phyloP scores from a whole-genome alignment of 148 eudicot species.

The Linanthus parryae region DNA sequence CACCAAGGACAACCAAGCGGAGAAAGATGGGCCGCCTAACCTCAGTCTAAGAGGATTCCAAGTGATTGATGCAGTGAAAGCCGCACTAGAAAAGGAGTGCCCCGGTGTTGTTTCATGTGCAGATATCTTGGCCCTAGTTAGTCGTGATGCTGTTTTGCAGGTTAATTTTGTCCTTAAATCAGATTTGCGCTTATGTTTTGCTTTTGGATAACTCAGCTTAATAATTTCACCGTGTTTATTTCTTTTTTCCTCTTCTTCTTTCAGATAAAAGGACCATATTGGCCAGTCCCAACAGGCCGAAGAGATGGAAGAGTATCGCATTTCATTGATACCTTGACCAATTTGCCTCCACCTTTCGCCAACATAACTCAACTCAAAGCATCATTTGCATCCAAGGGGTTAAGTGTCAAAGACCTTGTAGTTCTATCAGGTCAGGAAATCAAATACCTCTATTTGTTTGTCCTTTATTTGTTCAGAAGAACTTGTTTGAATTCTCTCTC shows the following conservation, averaged over 20 bases:
- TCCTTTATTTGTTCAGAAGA: too few relatives aligned
- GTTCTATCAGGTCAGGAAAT: constrained; percentile 14
- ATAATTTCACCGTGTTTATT: too few relatives aligned
- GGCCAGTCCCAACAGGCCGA: constrained; percentile 45
- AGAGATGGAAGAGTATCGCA: constrained; percentile 38
- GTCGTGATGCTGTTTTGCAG: too few relatives aligned
- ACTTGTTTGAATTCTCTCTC: too few relatives aligned
- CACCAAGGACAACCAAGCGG: constrained; percentile 31
- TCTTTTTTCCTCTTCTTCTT: not conserved
- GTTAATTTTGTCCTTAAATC: too few relatives aligned
- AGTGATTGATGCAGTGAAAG: constrained; percentile 35
- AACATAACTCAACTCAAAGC: constrained; percentile 4
- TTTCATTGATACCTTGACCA: constrained; percentile 24
- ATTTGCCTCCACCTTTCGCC: constrained; percentile 20
- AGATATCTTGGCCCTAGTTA: constrained; percentile 31
- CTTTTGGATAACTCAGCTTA: too few relatives aligned
- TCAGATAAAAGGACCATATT: constrained; percentile 22
- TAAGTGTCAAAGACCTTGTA: constrained; percentile 6
- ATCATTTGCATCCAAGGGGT: not conserved
- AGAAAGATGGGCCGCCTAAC: constrained; percentile 27
- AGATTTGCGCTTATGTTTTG: too few relatives aligned
- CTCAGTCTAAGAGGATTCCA: constrained; percentile 27
- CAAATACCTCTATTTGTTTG: too few relatives aligned
- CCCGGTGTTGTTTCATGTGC: constrained; percentile 54
- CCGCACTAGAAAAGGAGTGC: constrained; percentile 35